These are phyloP conservation scores for Saccharomycopsis sp. DNA, from an alignment of 805 yeast genomes.

Conservation along the genomic window DNA sequence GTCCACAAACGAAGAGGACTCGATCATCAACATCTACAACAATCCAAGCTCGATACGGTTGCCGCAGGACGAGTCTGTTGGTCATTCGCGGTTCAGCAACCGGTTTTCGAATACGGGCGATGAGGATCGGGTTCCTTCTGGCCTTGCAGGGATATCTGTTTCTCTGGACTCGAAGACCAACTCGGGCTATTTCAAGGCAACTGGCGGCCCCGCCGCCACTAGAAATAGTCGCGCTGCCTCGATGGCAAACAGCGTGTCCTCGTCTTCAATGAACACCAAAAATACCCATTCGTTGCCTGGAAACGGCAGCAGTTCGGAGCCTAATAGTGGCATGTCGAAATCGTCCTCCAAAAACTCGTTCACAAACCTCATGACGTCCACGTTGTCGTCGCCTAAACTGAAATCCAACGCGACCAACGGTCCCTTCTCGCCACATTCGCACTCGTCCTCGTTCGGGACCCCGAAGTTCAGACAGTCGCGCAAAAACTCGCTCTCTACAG, in stretches of 20 bases:
- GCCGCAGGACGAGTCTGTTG: background rate
- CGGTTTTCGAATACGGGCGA: background rate
- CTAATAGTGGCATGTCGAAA: background rate
- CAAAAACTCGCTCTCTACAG: constrained; percentile 7
- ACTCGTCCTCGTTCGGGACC: background rate
- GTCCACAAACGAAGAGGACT: constrained; percentile 11
- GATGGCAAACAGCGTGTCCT: constrained; percentile 7
- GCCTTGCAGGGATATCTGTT: constrained; percentile 5
- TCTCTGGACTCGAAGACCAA: background rate
- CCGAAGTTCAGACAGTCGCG: constrained; percentile 4
- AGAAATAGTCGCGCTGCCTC: background rate
- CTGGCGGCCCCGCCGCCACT: background rate
- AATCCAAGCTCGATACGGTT: constrained; percentile 13
- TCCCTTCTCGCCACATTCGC: constrained; percentile 10
- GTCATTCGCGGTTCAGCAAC: background rate
- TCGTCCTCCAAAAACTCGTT: background rate
- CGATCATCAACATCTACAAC: constrained; percentile 19
- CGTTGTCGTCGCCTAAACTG: background rate
- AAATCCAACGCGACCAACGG: background rate
- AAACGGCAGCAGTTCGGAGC: background rate
- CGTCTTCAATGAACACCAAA: constrained; percentile 3
- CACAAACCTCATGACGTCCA: background rate
- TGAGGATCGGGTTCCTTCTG: constrained; percentile 13
- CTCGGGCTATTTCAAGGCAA: background rate
- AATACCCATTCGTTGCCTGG: background rate